A percentile compares a stretch with the other conserved stretches of the same genome.
Evolutionary conservation across 257 asterid genomes (phyloP).

Genomic region (Solanum sejunctum): DNA sequence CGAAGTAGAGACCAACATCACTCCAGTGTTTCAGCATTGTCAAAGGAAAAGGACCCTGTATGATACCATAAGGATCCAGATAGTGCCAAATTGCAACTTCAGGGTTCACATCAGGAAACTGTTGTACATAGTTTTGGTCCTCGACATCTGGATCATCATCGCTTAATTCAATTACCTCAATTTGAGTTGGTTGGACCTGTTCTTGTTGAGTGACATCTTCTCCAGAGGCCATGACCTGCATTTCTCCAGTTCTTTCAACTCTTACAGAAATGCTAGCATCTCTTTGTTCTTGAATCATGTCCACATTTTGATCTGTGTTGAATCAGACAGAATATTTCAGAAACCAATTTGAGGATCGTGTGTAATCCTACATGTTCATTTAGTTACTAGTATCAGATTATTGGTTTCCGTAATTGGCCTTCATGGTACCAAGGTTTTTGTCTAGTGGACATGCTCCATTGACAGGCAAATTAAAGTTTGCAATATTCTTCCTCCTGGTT

Average conservation of each 20-base stretch:
- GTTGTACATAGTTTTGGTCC: background rate
- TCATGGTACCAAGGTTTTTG: background rate
- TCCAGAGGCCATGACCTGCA: background rate
- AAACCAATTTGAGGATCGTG: background rate
- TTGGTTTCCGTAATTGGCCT: background rate
- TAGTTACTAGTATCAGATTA: background rate
- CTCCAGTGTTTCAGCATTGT: conserved; percentile 32
- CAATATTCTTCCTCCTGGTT: background rate
- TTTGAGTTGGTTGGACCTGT: background rate
- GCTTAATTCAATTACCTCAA: conserved; percentile 41
- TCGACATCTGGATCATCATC: conserved; percentile 35
- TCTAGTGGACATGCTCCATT: background rate
- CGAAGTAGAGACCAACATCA: conserved; percentile 38
- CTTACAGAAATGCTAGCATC: background rate
- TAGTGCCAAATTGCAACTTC: conserved; percentile 37
- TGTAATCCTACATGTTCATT: background rate
- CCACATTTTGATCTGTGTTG: background rate
- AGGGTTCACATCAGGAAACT: background rate
- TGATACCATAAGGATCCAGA: conserved; percentile 47
- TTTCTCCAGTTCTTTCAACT: conserved; percentile 1
- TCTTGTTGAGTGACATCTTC: background rate
- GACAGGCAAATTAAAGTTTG: background rate
- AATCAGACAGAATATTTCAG: background rate
- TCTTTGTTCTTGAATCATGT: background rate
- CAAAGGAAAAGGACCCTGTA: conserved; percentile 38